Conservation (phyloP, 768 basidiomycete species). For the Hydnomerulius pinastri region DNA sequence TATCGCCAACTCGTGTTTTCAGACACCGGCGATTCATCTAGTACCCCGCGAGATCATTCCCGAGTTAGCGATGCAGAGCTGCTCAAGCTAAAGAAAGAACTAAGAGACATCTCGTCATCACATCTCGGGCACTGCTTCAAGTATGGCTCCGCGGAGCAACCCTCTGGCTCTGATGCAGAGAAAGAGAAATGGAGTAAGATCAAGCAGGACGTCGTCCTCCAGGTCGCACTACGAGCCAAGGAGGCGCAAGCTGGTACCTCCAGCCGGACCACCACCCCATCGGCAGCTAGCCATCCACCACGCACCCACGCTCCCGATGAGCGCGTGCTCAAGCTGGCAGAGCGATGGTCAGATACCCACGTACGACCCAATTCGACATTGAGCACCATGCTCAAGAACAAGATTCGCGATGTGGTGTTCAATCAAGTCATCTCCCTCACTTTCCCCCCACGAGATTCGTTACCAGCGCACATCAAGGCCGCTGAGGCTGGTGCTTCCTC, state of each 20-base stretch:
- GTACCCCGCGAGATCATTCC: conserved; percentile 30
- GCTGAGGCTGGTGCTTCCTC: conserved; percentile 20
- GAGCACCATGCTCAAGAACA: conserved; percentile 58
- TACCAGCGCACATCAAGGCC: conserved; percentile 29
- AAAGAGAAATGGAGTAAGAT: conserved; percentile 53
- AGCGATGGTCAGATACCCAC: conserved; percentile 72
- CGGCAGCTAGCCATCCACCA: conserved; percentile 25
- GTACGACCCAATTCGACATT: conserved; percentile 63
- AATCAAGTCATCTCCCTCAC: conserved; percentile 54
- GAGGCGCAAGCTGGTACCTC: conserved; percentile 37
- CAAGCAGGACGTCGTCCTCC: conserved; percentile 70
- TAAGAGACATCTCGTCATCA: conserved; percentile 63
- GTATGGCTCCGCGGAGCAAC: conserved; percentile 27
- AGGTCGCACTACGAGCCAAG: conserved; percentile 71
- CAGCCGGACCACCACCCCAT: conserved; percentile 24
- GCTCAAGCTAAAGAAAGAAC: conserved; percentile 67
- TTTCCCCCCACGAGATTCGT: conserved; percentile 48
- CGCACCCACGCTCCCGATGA: conserved; percentile 44
- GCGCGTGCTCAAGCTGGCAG: conserved; percentile 57
- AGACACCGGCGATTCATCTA: conserved; percentile 36
- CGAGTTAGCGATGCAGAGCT: conserved; percentile 56
- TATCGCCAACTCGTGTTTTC: conserved; percentile 74
- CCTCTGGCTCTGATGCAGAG: conserved; percentile 38
- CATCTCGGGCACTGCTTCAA: conserved; percentile 63
- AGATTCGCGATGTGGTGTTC: conserved; percentile 65